phyloP scores from a whole-genome alignment of 805 yeast genomes.

The Kazachstania africana region DNA sequence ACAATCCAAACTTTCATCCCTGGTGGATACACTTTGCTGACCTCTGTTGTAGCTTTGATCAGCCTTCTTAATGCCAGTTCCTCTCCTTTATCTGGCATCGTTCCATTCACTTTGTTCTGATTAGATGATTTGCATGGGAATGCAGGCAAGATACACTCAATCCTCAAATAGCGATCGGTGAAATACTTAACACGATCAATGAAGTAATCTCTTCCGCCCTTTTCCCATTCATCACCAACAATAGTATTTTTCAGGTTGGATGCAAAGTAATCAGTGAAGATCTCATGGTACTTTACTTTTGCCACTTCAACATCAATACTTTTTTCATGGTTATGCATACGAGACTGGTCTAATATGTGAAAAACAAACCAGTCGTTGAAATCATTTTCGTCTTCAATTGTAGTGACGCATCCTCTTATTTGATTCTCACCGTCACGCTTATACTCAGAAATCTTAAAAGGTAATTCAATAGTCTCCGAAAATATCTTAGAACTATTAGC shows the following conservation, averaged over 20 bases:
- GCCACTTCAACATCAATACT: slow-evolving; percentile 6
- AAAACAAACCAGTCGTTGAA: slow-evolving; percentile 30
- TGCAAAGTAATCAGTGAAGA: slow-evolving; percentile 35
- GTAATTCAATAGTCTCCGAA: slow-evolving; percentile 9
- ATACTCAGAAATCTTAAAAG: slow-evolving; percentile 26
- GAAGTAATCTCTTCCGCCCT: slow-evolving; percentile 34
- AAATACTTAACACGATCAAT: slow-evolving; percentile 34
- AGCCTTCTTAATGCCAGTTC: slow-evolving; percentile 32
- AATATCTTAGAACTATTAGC: slow-evolving; percentile 10
- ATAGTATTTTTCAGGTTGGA: slow-evolving; percentile 36
- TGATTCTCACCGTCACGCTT: slow-evolving; percentile 21
- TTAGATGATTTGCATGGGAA: slow-evolving; percentile 59
- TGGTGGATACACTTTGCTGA: slow-evolving; percentile 36
- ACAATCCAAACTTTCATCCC: slow-evolving; percentile 47
- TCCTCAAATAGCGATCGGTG: slow-evolving; percentile 34
- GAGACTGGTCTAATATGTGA: slow-evolving; percentile 28
- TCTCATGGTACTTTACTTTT: slow-evolving; percentile 14
- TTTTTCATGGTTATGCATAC: slow-evolving; percentile 16
- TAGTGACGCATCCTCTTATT: slow-evolving; percentile 30
- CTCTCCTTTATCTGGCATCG: slow-evolving; percentile 44
- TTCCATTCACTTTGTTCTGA: slow-evolving; percentile 36
- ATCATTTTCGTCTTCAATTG: slow-evolving; percentile 21
- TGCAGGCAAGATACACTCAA: slow-evolving; percentile 52
- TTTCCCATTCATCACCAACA: slow-evolving; percentile 37
- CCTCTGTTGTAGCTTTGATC: slow-evolving; percentile 23